A percentile compares a stretch with the other conserved stretches of the same genome.
These are phyloP conservation scores for Colletotrichum paranaense DNA, from an alignment of 2,329 filamentous ascomycete species.

Conservation along the genomic window DNA sequence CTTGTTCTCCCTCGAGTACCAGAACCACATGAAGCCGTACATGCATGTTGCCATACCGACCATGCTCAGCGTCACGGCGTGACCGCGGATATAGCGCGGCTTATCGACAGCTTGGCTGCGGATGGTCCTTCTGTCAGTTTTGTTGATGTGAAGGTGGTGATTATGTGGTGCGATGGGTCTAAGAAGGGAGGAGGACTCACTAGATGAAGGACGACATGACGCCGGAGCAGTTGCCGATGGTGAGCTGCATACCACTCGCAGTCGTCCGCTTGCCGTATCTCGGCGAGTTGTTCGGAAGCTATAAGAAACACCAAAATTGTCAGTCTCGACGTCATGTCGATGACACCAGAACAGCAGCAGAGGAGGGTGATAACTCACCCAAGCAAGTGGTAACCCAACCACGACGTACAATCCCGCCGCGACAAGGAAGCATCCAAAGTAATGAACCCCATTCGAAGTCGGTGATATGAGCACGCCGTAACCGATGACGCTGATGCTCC, in stretches of 20 bases:
- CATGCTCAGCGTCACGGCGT: conserved; percentile 58
- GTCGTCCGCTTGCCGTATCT: conserved; percentile 82
- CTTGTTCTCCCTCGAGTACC: conserved; percentile 56
- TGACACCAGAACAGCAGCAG: too few species aligned
- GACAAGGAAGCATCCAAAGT: conserved; percentile 73
- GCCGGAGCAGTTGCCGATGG: conserved; percentile 75
- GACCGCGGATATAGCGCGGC: conserved; percentile 70
- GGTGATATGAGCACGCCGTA: conserved; percentile 68
- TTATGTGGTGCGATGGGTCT: too few species aligned
- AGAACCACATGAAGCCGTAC: conserved; percentile 51
- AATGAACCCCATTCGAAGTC: conserved; percentile 57
- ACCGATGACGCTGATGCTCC: conserved; percentile 64
- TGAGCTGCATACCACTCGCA: conserved; percentile 77
- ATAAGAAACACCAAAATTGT: neutral
- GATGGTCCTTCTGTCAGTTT: neutral
- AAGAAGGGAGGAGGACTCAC: neutral
- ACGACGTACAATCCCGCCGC: conserved; percentile 77
- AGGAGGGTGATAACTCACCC: conserved; percentile 47
- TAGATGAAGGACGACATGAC: conserved; percentile 51
- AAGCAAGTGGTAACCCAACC: conserved; percentile 67
- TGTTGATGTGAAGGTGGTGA: too few species aligned
- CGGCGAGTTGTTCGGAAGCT: conserved; percentile 71
- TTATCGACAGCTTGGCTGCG: conserved; percentile 56
- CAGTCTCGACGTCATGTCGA: neutral
- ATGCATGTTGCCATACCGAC: conserved; percentile 40